Base-by-base conservation (phyloP, 805 yeast species). In the Nakazawaea anatomiae region DNA sequence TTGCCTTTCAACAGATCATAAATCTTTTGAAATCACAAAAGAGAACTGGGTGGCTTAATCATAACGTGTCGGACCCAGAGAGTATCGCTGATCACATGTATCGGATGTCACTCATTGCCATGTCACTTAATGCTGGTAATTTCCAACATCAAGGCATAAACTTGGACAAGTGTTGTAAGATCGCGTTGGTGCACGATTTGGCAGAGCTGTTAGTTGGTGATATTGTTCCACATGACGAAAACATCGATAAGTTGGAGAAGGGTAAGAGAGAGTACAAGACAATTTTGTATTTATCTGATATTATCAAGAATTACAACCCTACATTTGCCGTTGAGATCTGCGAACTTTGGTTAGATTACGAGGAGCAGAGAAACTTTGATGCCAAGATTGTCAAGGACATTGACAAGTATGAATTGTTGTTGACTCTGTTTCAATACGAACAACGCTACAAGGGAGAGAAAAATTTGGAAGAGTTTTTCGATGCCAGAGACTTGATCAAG, bases 151-250 rank as follows among this genome's bases (percentile, higher is more conserved):
- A 75, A 47, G 66, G 71, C 2, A 72, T 87, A 34, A 82, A 87
- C 66, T 72, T 78, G 29, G 75, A 78, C 53, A 80, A 80, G 58
- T 89, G 97, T 71, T 85, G 83, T 46, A 85, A 87, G 67, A 90
- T 92, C 49, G 90, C 97, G 1, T 72, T 90, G 40, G 83, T 90
- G 34, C 99, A 92, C 71, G 99, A 92, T 66, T 87, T 92, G 60
- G 97, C 98, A 9, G 99, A 92, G 72, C 67, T 91, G 4, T 71
- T 92, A 31, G 98, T 92, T 11, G 99, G 99, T 34, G 99, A 92
- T 65, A 88, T 92, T 47, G 90, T 96, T 1, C 94, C 99, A 59
- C 67, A 79, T 65, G 87, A 90, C 69, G 62, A 77, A 53, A 53
- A 58, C 0, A 79, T 91, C 32, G 72, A 81, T 44, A 89, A 90